phyloP scores from a whole-genome alignment of 1,284 basidiomycete species.

The Fistulinella cinereoalba region DNA sequence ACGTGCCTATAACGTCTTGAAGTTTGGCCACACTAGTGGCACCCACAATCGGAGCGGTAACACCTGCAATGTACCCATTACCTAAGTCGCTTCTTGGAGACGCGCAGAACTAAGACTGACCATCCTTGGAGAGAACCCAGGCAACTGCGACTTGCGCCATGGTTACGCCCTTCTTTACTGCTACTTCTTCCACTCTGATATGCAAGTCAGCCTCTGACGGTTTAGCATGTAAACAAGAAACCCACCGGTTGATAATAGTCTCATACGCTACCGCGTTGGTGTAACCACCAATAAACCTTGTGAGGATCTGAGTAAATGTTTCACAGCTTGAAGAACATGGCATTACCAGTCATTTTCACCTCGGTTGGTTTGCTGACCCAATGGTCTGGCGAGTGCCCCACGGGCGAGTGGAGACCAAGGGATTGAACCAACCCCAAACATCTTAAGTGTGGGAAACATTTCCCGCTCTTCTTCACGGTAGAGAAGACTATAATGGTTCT shows the following conservation, averaged over 20 bases:
- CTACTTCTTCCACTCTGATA: constrained; percentile 43
- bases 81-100: no score
- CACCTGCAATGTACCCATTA: constrained; percentile 25
- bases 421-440: constrained; percentile 40
- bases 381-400: constrained; percentile 41
- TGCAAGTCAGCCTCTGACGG: constrained; percentile 1
- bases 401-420: constrained; percentile 46
- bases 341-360: constrained; percentile 31
- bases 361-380: constrained; percentile 31
- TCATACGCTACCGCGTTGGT: constrained; percentile 19
- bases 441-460: constrained; percentile 48
- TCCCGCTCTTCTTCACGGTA: constrained; percentile 59
- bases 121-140: constrained; percentile 45
- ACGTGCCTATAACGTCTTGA: constrained; percentile 41
- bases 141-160: constrained; percentile 54
- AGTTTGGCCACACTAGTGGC: constrained; percentile 47
- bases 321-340: background rate
- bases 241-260: constrained; percentile 32
- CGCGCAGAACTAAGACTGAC: constrained; percentile 9
- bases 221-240: background rate
- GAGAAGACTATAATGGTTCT: constrained; percentile 47
- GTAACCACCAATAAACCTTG: constrained; percentile 31
- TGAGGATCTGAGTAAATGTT: constrained; percentile 5
- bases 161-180: constrained; percentile 39
- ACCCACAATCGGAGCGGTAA: constrained; percentile 49